A percentile compares a stretch with the other conserved stretches of the same genome.
These are phyloP conservation scores for Boletus reticuloceps DNA, from an alignment of 768 basidiomycete genomes.

Conservation along the genomic window DNA sequence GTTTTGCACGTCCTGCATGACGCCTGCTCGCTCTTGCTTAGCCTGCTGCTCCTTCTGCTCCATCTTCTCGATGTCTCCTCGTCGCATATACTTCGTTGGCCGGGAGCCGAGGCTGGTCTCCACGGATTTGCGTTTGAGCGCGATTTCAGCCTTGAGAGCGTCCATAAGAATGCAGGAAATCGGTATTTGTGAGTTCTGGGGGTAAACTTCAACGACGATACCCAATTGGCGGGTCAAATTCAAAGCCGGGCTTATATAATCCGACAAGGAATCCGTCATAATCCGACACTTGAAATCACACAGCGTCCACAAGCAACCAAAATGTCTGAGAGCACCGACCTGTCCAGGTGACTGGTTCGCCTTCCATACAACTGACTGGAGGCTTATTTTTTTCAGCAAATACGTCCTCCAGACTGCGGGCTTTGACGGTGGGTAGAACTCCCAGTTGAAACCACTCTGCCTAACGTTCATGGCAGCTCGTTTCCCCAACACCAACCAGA, in stretches of 20 bases:
- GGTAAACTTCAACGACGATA: not conserved
- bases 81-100: slow-evolving; percentile 84
- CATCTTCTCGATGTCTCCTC: slow-evolving; percentile 83
- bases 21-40: slow-evolving; percentile 34
- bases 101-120: slow-evolving; percentile 44
- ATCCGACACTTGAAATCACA: too few relatives aligned
- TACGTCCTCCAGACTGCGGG: slow-evolving; percentile 91
- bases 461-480: slow-evolving; percentile 52
- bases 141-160: slow-evolving; percentile 86
- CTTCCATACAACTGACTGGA: not conserved
- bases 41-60: slow-evolving; percentile 43
- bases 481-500: slow-evolving; percentile 92
- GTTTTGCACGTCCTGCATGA: slow-evolving; percentile 20
- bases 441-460: not conserved
- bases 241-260: slow-evolving; percentile 21
- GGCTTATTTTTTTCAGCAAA: slow-evolving; percentile 51
- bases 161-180: slow-evolving; percentile 55
- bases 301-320: slow-evolving; percentile 36
- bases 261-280: slow-evolving; percentile 34
- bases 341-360: slow-evolving; percentile 46
- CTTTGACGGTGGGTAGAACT: slow-evolving; percentile 70
- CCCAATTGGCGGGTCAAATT: too few relatives aligned
- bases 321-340: slow-evolving; percentile 60
- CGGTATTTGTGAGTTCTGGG: not conserved
- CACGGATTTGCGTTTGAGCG: slow-evolving; percentile 78